Evolutionary conservation across 2,329 filamentous ascomycete genomes (phyloP).

Genomic region (Apiospora pterosperma): DNA sequence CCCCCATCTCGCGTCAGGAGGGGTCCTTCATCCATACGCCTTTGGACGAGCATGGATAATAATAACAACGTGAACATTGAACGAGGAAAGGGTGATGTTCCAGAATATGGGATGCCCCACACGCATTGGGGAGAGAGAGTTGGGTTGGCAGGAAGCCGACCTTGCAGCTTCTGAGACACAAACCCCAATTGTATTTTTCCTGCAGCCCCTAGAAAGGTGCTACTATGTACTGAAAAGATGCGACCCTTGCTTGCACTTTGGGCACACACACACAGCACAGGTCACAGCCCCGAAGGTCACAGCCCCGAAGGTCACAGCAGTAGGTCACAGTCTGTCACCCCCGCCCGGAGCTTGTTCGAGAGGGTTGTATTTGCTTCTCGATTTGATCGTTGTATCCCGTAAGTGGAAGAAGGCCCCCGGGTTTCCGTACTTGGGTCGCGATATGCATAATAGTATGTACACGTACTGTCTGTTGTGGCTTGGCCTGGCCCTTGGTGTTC

Average conservation of each 20-base stretch:
- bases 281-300: too few species aligned
- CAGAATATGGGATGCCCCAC: background rate
- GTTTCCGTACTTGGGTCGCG: background rate
- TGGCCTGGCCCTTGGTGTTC: too few species aligned
- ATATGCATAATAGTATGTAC: too few species aligned
- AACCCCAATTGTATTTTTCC: background rate
- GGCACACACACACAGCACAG: background rate
- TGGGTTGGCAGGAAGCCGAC: background rate
- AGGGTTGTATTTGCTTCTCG: background rate
- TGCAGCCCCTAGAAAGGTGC: background rate
- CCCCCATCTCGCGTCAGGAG: background rate
- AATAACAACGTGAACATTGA: background rate
- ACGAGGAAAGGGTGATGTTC: background rate
- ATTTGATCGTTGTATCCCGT: slow-evolving; percentile 1
- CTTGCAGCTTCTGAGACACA: background rate
- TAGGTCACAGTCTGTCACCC: background rate
- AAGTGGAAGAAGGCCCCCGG: background rate
- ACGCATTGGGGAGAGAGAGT: background rate
- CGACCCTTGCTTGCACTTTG: background rate
- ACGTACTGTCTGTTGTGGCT: too few species aligned
- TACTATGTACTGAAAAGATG: too few species aligned
- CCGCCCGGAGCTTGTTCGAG: background rate
- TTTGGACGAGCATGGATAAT: background rate
- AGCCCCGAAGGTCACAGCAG: too few species aligned
- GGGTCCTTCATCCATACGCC: background rate